A percentile compares a stretch with the other conserved stretches of the same genome.
These are phyloP conservation scores for Nemania abortiva DNA, from an alignment of 2,329 filamentous ascomycete genomes.

Conservation along the genomic window DNA sequence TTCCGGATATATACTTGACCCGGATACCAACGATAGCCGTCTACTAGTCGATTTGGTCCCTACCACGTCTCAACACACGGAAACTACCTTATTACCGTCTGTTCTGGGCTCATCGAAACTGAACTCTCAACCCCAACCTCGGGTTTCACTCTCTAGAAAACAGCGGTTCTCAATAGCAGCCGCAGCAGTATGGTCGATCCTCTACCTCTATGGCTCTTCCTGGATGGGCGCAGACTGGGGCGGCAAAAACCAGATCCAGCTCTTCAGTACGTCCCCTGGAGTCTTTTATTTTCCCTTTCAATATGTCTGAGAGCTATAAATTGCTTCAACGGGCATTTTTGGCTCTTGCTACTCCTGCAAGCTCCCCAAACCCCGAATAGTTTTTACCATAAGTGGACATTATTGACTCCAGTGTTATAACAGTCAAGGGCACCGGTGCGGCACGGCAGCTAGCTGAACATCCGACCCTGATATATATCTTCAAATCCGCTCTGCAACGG, in stretches of 20 bases:
- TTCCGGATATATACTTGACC: neutral
- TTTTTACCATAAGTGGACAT: too few relatives aligned
- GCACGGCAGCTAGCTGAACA: conserved; percentile 2
- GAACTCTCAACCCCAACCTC: neutral
- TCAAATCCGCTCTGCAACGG: neutral
- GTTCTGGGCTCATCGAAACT: neutral
- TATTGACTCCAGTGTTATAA: too few relatives aligned
- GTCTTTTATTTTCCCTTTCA: too few relatives aligned
- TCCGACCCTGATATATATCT: neutral
- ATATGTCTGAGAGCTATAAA: too few relatives aligned
- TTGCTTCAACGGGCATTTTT: too few relatives aligned
- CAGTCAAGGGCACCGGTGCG: neutral
- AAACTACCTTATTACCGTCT: neutral
- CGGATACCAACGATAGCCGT: neutral
- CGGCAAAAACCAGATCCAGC: conserved; percentile 9
- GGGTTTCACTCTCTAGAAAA: neutral
- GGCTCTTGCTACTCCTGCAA: too few relatives aligned
- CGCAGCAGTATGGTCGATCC: neutral
- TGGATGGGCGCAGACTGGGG: conserved; percentile 1
- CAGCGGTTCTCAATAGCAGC: conserved; percentile 2
- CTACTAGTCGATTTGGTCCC: neutral
- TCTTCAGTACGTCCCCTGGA: too few relatives aligned
- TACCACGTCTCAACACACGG: neutral
- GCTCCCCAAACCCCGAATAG: too few relatives aligned
- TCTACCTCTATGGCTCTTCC: neutral